These are phyloP conservation scores for Fusarium sp. DNA, from an alignment of 2,329 filamentous ascomycete species.

Conservation along the genomic window DNA sequence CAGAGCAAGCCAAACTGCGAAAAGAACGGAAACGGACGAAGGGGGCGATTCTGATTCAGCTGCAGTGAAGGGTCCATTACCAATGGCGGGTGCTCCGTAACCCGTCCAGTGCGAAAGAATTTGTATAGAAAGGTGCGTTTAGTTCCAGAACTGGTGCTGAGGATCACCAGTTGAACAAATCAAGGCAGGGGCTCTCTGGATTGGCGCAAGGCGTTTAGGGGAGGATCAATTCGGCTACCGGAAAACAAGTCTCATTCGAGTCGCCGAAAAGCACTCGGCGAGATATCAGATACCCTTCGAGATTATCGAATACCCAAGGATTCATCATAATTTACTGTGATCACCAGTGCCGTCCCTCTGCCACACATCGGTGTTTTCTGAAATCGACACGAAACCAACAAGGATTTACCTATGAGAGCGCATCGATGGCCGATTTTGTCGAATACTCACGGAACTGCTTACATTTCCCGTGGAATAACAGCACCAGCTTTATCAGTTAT, in stretches of 20 bases:
- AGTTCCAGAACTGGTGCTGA: not conserved
- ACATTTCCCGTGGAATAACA: not conserved
- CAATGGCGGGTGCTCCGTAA: no score
- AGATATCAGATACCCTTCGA: constrained; percentile 7
- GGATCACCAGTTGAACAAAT: not conserved
- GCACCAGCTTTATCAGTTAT: not conserved
- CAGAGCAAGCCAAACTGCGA: not conserved
- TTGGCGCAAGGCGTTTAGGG: not conserved
- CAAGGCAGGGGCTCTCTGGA: not conserved
- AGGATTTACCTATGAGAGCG: not conserved
- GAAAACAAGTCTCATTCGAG: not conserved
- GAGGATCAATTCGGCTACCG: not conserved
- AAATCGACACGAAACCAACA: not conserved
- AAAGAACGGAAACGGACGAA: not conserved
- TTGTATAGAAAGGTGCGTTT: not conserved
- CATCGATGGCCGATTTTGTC: not conserved
- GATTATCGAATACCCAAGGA: not conserved
- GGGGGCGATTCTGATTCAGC: not conserved
- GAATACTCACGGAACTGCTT: not conserved
- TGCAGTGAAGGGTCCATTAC: not conserved
- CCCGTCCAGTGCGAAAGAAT: not conserved
- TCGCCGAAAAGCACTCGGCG: not conserved
- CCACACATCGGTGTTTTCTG: not conserved
- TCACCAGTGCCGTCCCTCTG: not conserved
- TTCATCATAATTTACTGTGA: not conserved